Evolutionary conservation across 208 protist genomes (phyloP).

Genomic region (Giardia duodenalis): DNA sequence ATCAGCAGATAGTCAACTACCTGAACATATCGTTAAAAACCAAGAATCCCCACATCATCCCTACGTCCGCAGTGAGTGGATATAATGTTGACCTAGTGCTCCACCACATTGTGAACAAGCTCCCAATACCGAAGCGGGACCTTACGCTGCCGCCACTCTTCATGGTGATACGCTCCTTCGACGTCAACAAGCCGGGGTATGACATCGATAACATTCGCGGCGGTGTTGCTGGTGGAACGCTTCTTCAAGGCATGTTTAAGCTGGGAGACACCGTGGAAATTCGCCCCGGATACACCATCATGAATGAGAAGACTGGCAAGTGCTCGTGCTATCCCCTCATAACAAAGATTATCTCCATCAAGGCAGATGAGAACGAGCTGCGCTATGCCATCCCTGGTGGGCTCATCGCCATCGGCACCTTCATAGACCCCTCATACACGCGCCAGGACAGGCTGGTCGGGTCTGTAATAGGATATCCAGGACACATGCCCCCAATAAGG

Average conservation of each 20-base stretch:
- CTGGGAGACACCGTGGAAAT: conserved; percentile 94
- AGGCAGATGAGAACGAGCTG: conserved; percentile 86
- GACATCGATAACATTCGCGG: conserved; percentile 78
- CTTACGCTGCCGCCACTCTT: conserved; percentile 71
- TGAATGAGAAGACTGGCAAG: conserved; percentile 56
- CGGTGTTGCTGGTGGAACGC: conserved; percentile 90
- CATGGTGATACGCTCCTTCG: conserved; percentile 98
- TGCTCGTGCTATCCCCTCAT: conserved; percentile 80
- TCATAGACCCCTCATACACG: conserved; percentile 93
- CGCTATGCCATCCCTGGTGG: conserved; percentile 94
- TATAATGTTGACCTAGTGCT: conserved; percentile 93
- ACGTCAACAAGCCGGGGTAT: conserved; percentile 96
- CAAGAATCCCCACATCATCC: conserved; percentile 54
- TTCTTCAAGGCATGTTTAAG: conserved; percentile 82
- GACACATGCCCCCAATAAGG: conserved; percentile 79
- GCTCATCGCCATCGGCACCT: conserved; percentile 92
- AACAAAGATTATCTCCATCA: conserved; percentile 73
- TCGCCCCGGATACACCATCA: conserved; percentile 71
- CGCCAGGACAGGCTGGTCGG: conserved; percentile 90
- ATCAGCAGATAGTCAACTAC: conserved; percentile 36
- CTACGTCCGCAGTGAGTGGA: conserved; percentile 86
- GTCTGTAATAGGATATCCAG: conserved; percentile 61
- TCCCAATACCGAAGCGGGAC: conserved; percentile 82
- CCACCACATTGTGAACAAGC: conserved; percentile 77
- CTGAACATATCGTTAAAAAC: conserved; percentile 16